Base-by-base conservation (phyloP, 768 basidiomycete genomes). In the Pleurotus sapidus region DNA sequence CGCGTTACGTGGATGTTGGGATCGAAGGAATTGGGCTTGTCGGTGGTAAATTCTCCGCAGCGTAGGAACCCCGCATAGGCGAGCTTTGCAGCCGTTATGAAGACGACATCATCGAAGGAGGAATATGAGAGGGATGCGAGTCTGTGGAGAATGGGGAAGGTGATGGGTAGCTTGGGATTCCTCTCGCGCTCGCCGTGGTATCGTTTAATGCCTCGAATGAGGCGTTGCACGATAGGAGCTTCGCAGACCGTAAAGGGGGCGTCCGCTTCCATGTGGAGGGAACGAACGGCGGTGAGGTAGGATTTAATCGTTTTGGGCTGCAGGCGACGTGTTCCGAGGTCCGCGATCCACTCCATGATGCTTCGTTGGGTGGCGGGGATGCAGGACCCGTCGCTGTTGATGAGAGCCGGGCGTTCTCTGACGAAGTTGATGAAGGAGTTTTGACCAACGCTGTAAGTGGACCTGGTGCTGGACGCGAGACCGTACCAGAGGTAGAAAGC, bases 361-460 rank as follows among this genome's bases (percentile, higher is more conserved):
- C 14, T 55, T 9, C 24, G 40, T 2, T 46, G 40, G n/a, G 59
- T 59, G 24, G 61, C 63, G 1, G 63, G 63, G 37, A 68, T 54
- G 53, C 48, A 15, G 7, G 42, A 55, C 0, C 27, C 8, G 30
- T 65, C 62, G 6, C 61, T 53, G 1, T 55, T 38, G 15, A 42
- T 30, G 45, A 56, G 60, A 17, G 65, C 42, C 5, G 55, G 56
- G 57, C 67, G 27, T 55, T 67, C 61, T 2, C 24, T 24, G 49
- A 62, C 51, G 56, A 67, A 72, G 30, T 69, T 56, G 53, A 72
- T 49, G 60, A 66, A 74, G 2, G 64, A 70, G 1, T 59, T 48
- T 48, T 73, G 57, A 17, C 24, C 56, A 2, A 55, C 30, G 17
- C 49, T 39, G 45, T 60, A 57, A 8, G 56, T 57, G 9, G 40